These are phyloP conservation scores for Rhizopogon sp. DNA, from an alignment of 768 basidiomycete species.

Conservation along the genomic window DNA sequence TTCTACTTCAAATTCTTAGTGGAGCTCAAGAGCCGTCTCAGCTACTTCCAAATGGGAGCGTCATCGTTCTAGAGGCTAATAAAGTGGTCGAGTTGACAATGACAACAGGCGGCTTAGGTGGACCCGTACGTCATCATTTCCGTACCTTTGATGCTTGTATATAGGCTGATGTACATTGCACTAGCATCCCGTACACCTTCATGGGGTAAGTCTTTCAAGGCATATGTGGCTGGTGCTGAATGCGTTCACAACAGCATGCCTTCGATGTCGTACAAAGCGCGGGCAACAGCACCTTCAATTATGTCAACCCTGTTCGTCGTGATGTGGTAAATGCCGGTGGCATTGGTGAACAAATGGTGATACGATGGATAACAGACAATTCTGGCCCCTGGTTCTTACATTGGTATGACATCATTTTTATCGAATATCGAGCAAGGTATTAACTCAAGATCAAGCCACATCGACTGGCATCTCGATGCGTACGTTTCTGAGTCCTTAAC, in stretches of 20 bases:
- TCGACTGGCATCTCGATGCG: conserved; percentile 15
- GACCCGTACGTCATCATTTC: conserved; percentile 15
- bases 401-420: conserved; percentile 6
- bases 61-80: conserved; percentile 11
- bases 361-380: conserved; percentile 61
- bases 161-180: not conserved
- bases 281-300: conserved; percentile 24
- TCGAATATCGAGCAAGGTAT: too few relatives aligned
- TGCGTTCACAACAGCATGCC: conserved; percentile 18
- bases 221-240: not conserved
- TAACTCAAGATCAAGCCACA: conserved; percentile 7
- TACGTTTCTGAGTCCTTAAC: not conserved
- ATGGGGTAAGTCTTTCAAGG: conserved; percentile 8
- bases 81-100: conserved; percentile 15
- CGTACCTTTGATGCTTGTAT: not conserved
- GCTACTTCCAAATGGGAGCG: conserved; percentile 9
- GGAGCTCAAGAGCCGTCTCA: conserved; percentile 10
- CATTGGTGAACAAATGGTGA: conserved; percentile 37
- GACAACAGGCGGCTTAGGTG: conserved; percentile 24
- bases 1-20: conserved; percentile 21
- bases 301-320: conserved; percentile 30
- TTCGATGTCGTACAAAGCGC: conserved; percentile 32
- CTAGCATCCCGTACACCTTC: conserved; percentile 19
- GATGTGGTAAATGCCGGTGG: conserved; percentile 21
- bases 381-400: conserved; percentile 52